phyloP scores from a whole-genome alignment of 495 filamentous ascomycete genomes.

The Penicillium ochrochloron region DNA sequence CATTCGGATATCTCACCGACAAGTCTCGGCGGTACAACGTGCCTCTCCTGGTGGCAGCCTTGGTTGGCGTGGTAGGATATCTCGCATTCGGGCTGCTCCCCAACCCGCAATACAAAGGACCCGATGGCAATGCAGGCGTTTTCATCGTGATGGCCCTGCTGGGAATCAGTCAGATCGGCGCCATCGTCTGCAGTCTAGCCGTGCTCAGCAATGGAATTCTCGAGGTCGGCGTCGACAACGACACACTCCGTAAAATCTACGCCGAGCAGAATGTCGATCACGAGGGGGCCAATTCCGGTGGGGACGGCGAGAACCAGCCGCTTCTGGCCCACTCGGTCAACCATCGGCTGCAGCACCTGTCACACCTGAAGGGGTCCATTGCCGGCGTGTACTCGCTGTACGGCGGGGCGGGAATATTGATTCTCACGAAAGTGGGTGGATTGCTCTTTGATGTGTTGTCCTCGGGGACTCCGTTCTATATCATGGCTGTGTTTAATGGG shows the following conservation, averaged over 20 bases:
- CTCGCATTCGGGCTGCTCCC: conserved; percentile 66
- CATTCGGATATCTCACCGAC: conserved; percentile 81
- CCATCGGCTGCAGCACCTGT: conserved; percentile 36
- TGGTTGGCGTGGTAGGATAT: conserved; percentile 78
- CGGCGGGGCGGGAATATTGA: conserved; percentile 87
- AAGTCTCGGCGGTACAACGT: conserved; percentile 64
- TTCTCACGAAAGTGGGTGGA: conserved; percentile 93
- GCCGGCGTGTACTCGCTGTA: conserved; percentile 91
- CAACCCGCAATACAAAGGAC: conserved; percentile 67
- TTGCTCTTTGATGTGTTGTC: conserved; percentile 74
- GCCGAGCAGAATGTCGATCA: conserved; percentile 30
- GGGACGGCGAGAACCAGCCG: conserved; percentile 40
- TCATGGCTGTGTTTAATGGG: conserved; percentile 88
- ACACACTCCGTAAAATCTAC: conserved; percentile 28
- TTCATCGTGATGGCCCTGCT: conserved; percentile 79
- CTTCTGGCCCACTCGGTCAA: conserved; percentile 32
- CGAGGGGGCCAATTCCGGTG: conserved; percentile 20
- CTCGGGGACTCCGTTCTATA: conserved; percentile 81
- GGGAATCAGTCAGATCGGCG: conserved; percentile 90
- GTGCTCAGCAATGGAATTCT: conserved; percentile 81
- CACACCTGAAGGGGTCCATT: conserved; percentile 84
- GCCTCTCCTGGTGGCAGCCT: conserved; percentile 72
- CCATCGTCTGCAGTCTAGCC: conserved; percentile 90
- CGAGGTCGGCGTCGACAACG: conserved; percentile 44
- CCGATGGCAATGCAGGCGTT: conserved; percentile 63